Evolutionary conservation across 2,329 filamentous ascomycete genomes (phyloP), one percentile per base, ranked within the genome.

Genomic region (Apiospora pterosperma): DNA sequence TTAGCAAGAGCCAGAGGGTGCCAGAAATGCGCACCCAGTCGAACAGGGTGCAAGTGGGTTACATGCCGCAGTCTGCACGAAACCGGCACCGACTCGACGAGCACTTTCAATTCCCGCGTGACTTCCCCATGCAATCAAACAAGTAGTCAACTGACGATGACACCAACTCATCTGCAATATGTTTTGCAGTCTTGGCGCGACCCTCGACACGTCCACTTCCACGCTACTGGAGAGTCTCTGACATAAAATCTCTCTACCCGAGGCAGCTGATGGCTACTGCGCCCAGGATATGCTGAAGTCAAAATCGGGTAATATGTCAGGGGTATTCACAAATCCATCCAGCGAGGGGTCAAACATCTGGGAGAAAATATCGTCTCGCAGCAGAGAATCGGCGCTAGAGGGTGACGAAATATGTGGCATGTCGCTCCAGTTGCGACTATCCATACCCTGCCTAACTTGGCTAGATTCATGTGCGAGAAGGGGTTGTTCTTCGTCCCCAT

Each of bases 1-100:
- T 73, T 31, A 70, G 67, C 62, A 69, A 71, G 63, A 71, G 70
- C 58, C 69, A 71, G 44, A 68, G 65, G 11, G 59, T 66, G 19
- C 65, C 65, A 5, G 65, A 62, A 38, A 66, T 66, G 28, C 65
- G 62, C 14, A 55, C 41, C 14, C 61, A 63, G 21, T 25, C 36
- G n/a, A 55, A 31, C 14, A 21, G 19, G 34, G 31, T 34, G 3
- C 44, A 28, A 23, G 61, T 23, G 39, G 39, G 36, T 16, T 31
- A 36, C 5, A 10, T 63, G 1, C 44, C 61, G 7, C 34, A 38
- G 16, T 8, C 31, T 36, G 19, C 19, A 19, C 61, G 44, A 19
- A 19, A 28, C 21, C 41, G 41, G 1, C 61, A 63, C 36, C 31
- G 61, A 5, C 44, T 63, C 12, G 61, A 63, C 16, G 61, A 63